Base-by-base conservation (phyloP, 2,329 filamentous ascomycete species). In the Pyrenophora tritici-repentis region DNA sequence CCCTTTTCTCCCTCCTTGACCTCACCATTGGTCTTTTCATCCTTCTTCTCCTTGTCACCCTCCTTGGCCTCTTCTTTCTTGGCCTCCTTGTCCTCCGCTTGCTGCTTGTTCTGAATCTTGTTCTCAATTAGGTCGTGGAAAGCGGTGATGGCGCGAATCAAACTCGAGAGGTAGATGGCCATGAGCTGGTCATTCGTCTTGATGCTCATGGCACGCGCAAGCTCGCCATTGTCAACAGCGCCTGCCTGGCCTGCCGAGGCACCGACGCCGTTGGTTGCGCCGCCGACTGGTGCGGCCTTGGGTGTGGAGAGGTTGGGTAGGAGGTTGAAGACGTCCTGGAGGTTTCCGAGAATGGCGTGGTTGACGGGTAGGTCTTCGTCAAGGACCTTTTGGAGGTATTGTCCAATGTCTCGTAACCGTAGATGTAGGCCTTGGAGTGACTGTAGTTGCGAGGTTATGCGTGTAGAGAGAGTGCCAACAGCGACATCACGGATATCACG, bases 71-170 rank as follows among this genome's bases (percentile, higher is more conserved):
- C 81, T 31, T 82, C 79, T 61, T 81, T 81, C 58, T 88, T 85
- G 38, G 81, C 83, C 65, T 97, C 93, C 78, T 93, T 93, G 70
- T 99, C 94, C 71, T 97, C 94, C 70, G 95, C 89, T 74, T 95
- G 90, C 77, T 97, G 92, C 74, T 93, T 85, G 78, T 99, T 99
- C 80, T 97, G 93, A 63, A 97, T 97, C 84, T 99, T 99, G 81
- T 99, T 99, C 81, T 99, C 94, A 62, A 99, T 99, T 63, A 99
- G 79, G 73, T 99, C 94, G 75, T 99, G 94, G 87, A 97, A 99
- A 6, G 94, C 94, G 10, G 94, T 97, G 71, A 99, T 99, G 50
- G 94, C 94, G 55, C 94, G 85, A 76, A 99, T 97, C 79, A 97
- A 79, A 79, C 90, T 96, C 78, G 90, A 96, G 47, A 99, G 82